Evolutionary conservation across 129 eudicot species (phyloP), one percentile per base, ranked within the genome.

Genomic region (Flaveria trinervia): DNA sequence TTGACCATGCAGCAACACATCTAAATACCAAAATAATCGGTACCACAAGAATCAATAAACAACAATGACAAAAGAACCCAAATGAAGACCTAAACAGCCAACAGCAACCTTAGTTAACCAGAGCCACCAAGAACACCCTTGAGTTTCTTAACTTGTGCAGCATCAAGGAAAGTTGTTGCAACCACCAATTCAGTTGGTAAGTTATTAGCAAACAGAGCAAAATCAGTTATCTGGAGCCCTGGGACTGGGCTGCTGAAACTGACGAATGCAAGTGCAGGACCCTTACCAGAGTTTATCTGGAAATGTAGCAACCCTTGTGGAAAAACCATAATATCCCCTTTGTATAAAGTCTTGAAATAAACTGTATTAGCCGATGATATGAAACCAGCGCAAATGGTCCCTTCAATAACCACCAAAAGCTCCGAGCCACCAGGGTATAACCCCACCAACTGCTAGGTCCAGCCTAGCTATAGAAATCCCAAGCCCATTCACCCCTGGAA

Each of bases 61-160:
- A 25, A 71, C 69, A 71, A 57, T 68, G 56, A 61, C 65, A 33
- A 39, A 45, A 51, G 16, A 61, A 71, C 39, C 22, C 68, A 57
- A 68, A 33, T 18, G 30, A 9, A 57, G 51, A 69, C 76, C 76
- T 78, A 70, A 78, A 30, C 41, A 36, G 7, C 41, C 41, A 36
- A 36, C 41, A 36, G 41, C 82, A 45, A 10, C 9, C 13, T 25
- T 52, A 64, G 22, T 71, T 71, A 89, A 55, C 79, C 77, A 9
- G 85, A 73, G 39, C 98, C 98, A 61, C 98, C 98, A 71, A 93
- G 97, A 64, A 93, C 97, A 76, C 87, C 86, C 90, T 91, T 93
- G 62, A 91, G 92, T 79, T 91, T 91, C 96, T 93, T 93, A 44
- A 93, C 79, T 33, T 52, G 73, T 23, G 86, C 92, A 54, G 70